A percentile compares a stretch with the other conserved stretches of the same genome.
Conservation (phyloP, 1,139 yeast species). For the Scheffersomyces parashehatae region DNA sequence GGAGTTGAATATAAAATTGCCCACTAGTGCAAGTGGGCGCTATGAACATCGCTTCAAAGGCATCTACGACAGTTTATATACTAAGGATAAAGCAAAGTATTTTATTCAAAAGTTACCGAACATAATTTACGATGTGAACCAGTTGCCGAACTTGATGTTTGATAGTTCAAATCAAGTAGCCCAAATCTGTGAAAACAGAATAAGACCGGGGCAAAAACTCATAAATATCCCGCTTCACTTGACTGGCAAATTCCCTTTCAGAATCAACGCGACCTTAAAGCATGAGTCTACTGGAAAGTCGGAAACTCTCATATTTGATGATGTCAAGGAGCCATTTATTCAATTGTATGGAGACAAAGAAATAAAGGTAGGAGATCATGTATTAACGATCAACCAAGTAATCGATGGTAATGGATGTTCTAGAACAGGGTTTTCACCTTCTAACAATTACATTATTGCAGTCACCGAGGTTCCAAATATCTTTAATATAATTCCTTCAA, state of each 20-base stretch:
- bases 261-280: slow-evolving; percentile 51
- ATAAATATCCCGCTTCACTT: slow-evolving; percentile 58
- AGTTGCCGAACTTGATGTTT: slow-evolving; percentile 61
- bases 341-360: slow-evolving; percentile 1
- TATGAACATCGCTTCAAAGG: slow-evolving; percentile 63
- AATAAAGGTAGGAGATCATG: slow-evolving; percentile 50
- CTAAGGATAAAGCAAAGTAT: slow-evolving; percentile 38
- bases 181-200: slow-evolving; percentile 60
- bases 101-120: slow-evolving; percentile 30
- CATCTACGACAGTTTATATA: slow-evolving; percentile 68
- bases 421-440: slow-evolving; percentile 38
- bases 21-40: slow-evolving; percentile 48
- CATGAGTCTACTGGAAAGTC: slow-evolving; percentile 33
- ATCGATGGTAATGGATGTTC: slow-evolving; percentile 73
- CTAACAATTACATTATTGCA: slow-evolving; percentile 44
- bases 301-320: slow-evolving; percentile 13
- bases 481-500: slow-evolving; percentile 34
- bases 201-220: slow-evolving; percentile 26
- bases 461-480: slow-evolving; percentile 80
- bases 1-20: slow-evolving; percentile 29
- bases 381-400: slow-evolving; percentile 56
- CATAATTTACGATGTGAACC: slow-evolving; percentile 60
- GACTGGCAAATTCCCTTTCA: slow-evolving; percentile 66
- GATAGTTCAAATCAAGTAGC: slow-evolving; percentile 44
- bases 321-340: slow-evolving; percentile 13